A percentile compares a stretch with the other conserved stretches of the same genome.
These are phyloP conservation scores for Botryotinia convoluta DNA, from an alignment of 2,329 filamentous ascomycete species.

Conservation along the genomic window DNA sequence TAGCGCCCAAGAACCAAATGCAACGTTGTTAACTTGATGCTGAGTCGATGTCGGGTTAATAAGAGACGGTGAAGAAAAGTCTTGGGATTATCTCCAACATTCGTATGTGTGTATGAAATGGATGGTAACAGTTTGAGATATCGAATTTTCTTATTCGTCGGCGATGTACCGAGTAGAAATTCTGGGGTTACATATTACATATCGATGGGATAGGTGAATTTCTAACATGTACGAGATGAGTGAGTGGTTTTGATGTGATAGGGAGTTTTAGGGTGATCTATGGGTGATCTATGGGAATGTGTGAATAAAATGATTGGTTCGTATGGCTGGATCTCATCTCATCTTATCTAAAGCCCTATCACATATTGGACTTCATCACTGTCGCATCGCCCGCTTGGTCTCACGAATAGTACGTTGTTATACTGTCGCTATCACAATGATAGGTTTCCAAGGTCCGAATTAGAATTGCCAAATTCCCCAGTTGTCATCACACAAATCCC, in stretches of 20 bases:
- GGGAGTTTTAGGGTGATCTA: background rate
- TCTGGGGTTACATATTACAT: background rate
- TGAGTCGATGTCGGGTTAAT: background rate
- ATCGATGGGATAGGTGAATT: background rate
- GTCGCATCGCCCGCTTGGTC: conserved; percentile 6
- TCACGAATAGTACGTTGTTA: conserved; percentile 4
- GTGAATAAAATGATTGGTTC: background rate
- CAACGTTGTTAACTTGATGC: conserved; percentile 5
- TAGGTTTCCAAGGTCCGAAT: conserved; percentile 3
- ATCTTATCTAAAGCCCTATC: conserved; percentile 12
- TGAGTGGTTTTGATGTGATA: background rate
- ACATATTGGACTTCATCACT: background rate
- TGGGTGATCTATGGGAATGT: background rate
- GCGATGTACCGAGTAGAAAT: background rate
- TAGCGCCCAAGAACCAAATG: conserved; percentile 2
- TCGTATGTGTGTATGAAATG: background rate
- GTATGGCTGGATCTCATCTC: conserved; percentile 2
- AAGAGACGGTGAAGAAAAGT: conserved; percentile 8
- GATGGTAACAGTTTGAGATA: background rate
- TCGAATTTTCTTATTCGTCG: conserved; percentile 9
- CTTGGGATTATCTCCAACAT: background rate
- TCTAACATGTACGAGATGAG: background rate
- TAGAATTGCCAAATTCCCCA: background rate
- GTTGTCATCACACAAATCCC: background rate
- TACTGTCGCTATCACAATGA: background rate